These are phyloP conservation scores for Citrus trifoliata DNA, from an alignment of 345 rosid genomes.

Conservation along the genomic window DNA sequence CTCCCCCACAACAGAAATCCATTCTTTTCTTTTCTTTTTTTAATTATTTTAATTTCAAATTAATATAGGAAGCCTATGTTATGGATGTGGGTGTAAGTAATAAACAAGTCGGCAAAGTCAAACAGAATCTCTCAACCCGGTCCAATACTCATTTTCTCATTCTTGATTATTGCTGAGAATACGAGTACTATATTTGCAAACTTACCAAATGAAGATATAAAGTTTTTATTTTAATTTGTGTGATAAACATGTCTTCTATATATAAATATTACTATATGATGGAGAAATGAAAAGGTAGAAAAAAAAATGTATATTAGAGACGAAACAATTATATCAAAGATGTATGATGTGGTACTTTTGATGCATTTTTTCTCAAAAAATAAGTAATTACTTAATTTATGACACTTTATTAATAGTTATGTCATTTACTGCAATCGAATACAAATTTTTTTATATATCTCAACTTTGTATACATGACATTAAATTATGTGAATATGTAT, in stretches of 20 bases:
- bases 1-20: background rate
- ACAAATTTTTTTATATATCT: no score
- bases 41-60: background rate
- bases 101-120: conserved; percentile 14
- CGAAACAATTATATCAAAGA: no score
- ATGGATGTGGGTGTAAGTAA: background rate
- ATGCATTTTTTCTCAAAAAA: no score
- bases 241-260: background rate
- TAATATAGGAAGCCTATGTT: background rate
- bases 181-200: background rate
- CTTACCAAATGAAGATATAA: background rate
- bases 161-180: no score
- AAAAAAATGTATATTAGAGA: background rate
- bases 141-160: background rate
- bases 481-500: no score
- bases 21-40: background rate
- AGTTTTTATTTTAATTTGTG: background rate
- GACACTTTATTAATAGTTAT: no score
- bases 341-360: no score
- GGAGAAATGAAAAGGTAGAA: no score
- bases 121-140: conserved; percentile 15
- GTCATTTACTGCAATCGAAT: no score
- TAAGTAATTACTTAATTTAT: no score
- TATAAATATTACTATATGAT: no score
- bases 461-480: no score